A percentile compares a stretch with the other conserved stretches of the same genome.
phyloP scores from a whole-genome alignment of 331 rosid species.

The Dryas integrifolia region DNA sequence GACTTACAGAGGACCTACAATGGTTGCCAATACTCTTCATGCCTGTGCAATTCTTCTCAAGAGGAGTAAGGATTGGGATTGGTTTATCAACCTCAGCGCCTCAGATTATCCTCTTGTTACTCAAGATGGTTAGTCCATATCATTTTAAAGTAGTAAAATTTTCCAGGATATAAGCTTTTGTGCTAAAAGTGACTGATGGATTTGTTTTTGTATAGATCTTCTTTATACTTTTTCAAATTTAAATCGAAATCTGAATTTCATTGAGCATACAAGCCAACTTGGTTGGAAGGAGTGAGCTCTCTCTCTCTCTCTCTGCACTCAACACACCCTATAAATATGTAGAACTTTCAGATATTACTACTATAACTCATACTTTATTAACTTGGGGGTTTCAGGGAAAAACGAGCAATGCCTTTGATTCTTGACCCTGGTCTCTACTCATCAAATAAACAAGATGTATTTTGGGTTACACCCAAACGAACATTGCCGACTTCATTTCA shows the following conservation, averaged over 20 bases:
- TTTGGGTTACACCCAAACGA: conserved; percentile 65
- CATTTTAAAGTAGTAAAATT: background rate
- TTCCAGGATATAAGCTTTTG: conserved; percentile 1
- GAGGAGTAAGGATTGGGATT: conserved; percentile 88
- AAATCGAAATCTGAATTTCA: conserved; percentile 70
- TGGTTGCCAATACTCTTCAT: conserved; percentile 96
- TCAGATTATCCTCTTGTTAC: conserved; percentile 95
- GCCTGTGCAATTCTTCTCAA: conserved; percentile 89
- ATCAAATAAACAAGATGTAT: conserved; percentile 61
- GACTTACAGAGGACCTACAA: conserved; percentile 92
- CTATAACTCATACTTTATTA: background rate
- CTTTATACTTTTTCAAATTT: conserved; percentile 54
- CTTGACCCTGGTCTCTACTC: conserved; percentile 85
- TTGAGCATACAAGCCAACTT: conserved; percentile 84
- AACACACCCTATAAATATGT: background rate
- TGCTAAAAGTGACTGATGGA: conserved; percentile 15
- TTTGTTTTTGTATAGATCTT: conserved; percentile 57
- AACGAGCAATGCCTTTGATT: conserved; percentile 84
- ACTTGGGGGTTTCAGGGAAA: conserved; percentile 48
- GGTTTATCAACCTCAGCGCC: conserved; percentile 99
- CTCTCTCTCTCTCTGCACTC: background rate
- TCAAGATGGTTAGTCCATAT: conserved; percentile 75
- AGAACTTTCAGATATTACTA: background rate
- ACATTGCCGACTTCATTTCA: conserved; percentile 72
- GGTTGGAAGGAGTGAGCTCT: conserved; percentile 83